A percentile compares a stretch with the other conserved stretches of the same genome.
Conservation (phyloP, 1,284 basidiomycete species). For the Apiotrichum gracile region DNA sequence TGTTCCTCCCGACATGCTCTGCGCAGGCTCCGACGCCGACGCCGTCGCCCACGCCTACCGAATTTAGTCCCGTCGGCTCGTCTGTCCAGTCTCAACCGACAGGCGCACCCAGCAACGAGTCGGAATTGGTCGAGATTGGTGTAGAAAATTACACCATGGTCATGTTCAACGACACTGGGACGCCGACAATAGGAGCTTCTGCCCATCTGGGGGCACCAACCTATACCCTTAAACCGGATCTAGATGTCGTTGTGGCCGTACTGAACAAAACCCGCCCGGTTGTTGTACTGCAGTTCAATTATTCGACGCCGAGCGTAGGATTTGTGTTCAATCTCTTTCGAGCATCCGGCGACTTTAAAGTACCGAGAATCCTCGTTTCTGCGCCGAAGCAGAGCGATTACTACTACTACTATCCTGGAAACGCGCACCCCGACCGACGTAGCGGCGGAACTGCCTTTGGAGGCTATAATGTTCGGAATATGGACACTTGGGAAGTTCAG, state of each 20-base stretch:
- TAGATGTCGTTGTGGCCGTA: neutral
- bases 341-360: neutral
- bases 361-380: neutral
- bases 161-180: neutral
- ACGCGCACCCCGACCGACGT: constrained; percentile 37
- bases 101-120: neutral
- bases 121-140: no score
- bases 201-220: neutral
- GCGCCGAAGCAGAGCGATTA: neutral
- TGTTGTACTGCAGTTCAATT: neutral
- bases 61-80: no score
- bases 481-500: constrained; percentile 54
- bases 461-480: constrained; percentile 40
- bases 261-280: constrained; percentile 3
- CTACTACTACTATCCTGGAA: neutral
- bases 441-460: constrained; percentile 54
- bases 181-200: neutral
- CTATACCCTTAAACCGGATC: neutral
- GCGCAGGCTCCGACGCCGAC: no score
- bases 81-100: no score
- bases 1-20: no score
- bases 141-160: no score
- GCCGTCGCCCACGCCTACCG: no score
- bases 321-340: constrained; percentile 6
- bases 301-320: neutral